Evolutionary conservation across 2,329 filamentous ascomycete genomes (phyloP).

Genomic region (Neofusicoccum sp.): DNA sequence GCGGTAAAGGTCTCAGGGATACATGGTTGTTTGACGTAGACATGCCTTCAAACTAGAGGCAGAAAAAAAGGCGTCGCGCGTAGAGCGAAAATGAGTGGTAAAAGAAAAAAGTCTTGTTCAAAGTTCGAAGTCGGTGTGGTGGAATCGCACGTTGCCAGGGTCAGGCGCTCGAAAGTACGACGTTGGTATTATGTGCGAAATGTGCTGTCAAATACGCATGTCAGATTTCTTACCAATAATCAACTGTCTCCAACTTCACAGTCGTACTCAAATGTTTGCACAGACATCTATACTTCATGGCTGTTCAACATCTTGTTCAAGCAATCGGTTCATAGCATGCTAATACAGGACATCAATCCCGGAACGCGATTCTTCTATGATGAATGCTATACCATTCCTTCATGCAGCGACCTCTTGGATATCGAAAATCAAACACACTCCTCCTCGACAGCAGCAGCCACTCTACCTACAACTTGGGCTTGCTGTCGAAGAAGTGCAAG

Average conservation of each 20-base stretch:
- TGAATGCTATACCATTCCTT: not conserved
- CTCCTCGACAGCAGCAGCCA: not conserved
- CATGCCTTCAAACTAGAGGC: not conserved
- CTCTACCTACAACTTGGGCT: slow-evolving; percentile 25
- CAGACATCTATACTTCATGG: no score
- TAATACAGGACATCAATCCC: no score
- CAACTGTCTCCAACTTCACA: no score
- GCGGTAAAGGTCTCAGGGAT: not conserved
- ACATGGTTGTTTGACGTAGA: not conserved
- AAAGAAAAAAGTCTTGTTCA: not conserved
- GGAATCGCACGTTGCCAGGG: no score
- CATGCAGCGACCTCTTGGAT: not conserved
- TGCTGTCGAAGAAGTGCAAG: slow-evolving; percentile 52
- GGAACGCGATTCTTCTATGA: no score
- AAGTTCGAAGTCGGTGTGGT: no score
- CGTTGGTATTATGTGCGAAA: no score
- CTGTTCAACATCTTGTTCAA: not conserved
- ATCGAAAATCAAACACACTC: slow-evolving; percentile 2
- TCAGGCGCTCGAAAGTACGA: no score
- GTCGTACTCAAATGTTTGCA: no score
- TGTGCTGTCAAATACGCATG: no score
- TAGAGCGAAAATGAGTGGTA: not conserved
- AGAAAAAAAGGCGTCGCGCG: not conserved
- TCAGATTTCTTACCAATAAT: no score
- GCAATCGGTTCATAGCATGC: no score